Conservation (phyloP, 805 yeast genomes). For the Candida oleophila region DNA sequence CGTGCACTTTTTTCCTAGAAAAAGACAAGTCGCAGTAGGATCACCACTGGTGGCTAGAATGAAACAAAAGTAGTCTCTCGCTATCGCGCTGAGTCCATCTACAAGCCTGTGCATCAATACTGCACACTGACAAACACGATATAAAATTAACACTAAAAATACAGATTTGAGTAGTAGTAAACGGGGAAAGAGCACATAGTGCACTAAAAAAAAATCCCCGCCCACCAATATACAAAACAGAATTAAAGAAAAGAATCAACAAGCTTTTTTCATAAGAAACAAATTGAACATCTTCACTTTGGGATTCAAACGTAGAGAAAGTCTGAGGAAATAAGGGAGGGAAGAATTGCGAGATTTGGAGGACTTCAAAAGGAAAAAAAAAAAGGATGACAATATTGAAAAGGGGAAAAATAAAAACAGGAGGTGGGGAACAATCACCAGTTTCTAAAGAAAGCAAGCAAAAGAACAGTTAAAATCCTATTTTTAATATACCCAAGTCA, state of each 20-base stretch:
- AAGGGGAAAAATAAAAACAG: too few relatives aligned
- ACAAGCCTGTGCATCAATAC: not conserved
- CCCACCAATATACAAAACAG: conserved; percentile 7
- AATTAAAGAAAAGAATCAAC: conserved; percentile 2
- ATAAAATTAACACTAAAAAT: conserved; percentile 6
- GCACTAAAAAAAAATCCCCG: not conserved
- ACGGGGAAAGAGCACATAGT: not conserved
- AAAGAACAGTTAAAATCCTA: too few relatives aligned
- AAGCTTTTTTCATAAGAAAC: not conserved
- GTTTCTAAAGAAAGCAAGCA: too few relatives aligned
- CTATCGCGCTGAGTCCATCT: not conserved
- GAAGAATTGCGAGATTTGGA: not conserved
- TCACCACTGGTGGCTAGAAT: too few relatives aligned
- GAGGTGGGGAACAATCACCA: too few relatives aligned
- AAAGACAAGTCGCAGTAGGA: too few relatives aligned
- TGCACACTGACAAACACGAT: not conserved
- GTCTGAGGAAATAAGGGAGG: not conserved
- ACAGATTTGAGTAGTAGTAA: conserved; percentile 4
- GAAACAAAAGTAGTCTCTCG: too few relatives aligned
- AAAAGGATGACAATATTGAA: too few relatives aligned
- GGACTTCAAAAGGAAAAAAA: too few relatives aligned
- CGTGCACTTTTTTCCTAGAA: too few relatives aligned
- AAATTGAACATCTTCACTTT: not conserved
- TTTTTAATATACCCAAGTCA: too few relatives aligned
- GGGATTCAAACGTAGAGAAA: too few relatives aligned